A percentile compares a stretch with the other conserved stretches of the same genome.
These are phyloP conservation scores for Chalciporus sp. DNA, from an alignment of 1,284 basidiomycete genomes.

Conservation along the genomic window DNA sequence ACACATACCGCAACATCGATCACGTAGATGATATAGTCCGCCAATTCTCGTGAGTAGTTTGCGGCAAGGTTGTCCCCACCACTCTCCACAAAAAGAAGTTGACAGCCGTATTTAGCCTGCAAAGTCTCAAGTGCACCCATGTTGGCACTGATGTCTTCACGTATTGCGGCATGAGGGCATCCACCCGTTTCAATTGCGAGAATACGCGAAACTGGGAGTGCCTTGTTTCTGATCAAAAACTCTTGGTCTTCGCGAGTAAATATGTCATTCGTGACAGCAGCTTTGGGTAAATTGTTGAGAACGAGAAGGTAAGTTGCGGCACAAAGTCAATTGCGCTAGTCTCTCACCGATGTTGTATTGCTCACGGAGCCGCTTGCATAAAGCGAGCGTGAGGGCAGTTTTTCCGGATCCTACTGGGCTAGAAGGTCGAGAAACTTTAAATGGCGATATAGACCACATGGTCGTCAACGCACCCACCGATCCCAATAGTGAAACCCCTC, in stretches of 20 bases:
- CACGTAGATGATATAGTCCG: slow-evolving; percentile 97
- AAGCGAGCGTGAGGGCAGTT: slow-evolving; percentile 90
- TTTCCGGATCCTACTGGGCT: slow-evolving; percentile 98
- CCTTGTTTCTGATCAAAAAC: slow-evolving; percentile 92
- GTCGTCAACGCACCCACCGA: slow-evolving; percentile 76
- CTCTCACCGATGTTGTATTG: slow-evolving; percentile 85
- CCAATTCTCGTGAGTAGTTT: slow-evolving; percentile 94
- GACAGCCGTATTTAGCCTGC: slow-evolving; percentile 87
- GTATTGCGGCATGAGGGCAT: slow-evolving; percentile 93
- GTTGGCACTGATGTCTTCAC: slow-evolving; percentile 97
- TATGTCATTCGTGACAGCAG: slow-evolving; percentile 95
- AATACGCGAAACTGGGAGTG: slow-evolving; percentile 84
- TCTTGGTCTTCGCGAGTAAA: slow-evolving; percentile 98
- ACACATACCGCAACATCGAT: slow-evolving; percentile 75
- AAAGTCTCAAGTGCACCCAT: slow-evolving; percentile 93
- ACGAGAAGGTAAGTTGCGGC: background rate
- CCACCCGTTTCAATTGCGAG: slow-evolving; percentile 97
- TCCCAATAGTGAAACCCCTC: slow-evolving; percentile 95
- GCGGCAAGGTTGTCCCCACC: slow-evolving; percentile 97
- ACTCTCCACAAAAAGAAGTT: slow-evolving; percentile 90
- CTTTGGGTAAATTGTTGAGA: slow-evolving; percentile 44
- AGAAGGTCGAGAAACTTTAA: slow-evolving; percentile 9
- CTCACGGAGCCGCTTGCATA: slow-evolving; percentile 85
- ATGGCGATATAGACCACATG: slow-evolving; percentile 1
- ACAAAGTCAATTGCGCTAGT: slow-evolving; percentile 15